Evolutionary conservation across 2,329 filamentous ascomycete genomes (phyloP).

Genomic region (Cladosporium oxysporum): DNA sequence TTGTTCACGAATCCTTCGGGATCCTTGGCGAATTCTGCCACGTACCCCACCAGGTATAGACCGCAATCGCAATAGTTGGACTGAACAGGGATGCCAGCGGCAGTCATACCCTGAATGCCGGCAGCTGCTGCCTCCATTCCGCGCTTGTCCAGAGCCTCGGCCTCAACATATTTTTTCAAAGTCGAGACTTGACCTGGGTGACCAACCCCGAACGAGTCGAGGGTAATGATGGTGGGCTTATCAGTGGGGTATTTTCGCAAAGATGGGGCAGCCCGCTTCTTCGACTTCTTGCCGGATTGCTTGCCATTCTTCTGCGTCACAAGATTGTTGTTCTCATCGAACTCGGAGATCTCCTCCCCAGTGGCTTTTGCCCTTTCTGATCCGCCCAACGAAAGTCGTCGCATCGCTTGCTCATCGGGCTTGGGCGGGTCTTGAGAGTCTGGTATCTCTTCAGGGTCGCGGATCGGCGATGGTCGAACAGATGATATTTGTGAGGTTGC

Average conservation of each 20-base stretch:
- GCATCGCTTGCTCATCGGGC: conserved; percentile 5
- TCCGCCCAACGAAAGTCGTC: conserved; percentile 3
- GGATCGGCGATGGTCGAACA: conserved; percentile 6
- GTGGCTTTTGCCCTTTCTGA: not conserved
- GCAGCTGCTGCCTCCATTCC: conserved; percentile 48
- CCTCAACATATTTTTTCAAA: conserved; percentile 74
- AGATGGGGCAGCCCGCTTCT: conserved; percentile 26
- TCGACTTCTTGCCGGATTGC: conserved; percentile 23
- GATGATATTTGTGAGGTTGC: conserved; percentile 21
- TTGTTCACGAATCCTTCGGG: conserved; percentile 70
- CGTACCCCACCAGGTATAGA: conserved; percentile 80
- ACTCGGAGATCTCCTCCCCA: conserved; percentile 11
- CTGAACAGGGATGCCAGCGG: conserved; percentile 75
- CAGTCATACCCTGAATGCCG: conserved; percentile 63
- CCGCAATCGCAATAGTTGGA: conserved; percentile 88
- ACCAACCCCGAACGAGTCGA: conserved; percentile 75
- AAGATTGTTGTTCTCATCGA: conserved; percentile 24
- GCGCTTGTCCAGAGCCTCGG: conserved; percentile 70
- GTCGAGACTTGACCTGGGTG: conserved; percentile 66
- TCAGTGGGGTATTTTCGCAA: conserved; percentile 37
- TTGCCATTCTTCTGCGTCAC: conserved; percentile 7
- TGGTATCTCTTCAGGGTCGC: conserved; percentile 14
- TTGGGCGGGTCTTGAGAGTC: conserved; percentile 17
- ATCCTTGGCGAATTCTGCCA: conserved; percentile 75
- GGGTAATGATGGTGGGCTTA: conserved; percentile 72